Evolutionary conservation across 352 stramenopile genomes (phyloP).

Genomic region (Phytophthora podocarpi): DNA sequence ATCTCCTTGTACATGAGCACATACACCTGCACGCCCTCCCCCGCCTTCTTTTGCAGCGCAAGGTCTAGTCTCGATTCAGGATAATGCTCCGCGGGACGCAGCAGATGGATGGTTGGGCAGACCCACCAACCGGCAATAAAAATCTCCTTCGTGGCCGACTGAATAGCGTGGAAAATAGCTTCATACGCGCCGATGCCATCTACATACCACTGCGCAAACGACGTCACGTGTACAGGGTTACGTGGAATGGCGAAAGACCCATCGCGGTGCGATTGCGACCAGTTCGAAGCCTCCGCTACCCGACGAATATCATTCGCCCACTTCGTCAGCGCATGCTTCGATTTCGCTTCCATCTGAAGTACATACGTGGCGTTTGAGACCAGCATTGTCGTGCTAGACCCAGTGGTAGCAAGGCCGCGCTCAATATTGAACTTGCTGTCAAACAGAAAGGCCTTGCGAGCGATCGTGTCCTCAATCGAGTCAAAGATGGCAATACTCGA

Average conservation of each 20-base stretch:
- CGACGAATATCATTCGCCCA: constrained; percentile 89
- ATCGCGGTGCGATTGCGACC: constrained; percentile 80
- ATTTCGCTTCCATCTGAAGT: constrained; percentile 84
- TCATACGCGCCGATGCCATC: constrained; percentile 79
- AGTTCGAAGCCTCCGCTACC: constrained; percentile 66
- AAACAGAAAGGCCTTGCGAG: constrained; percentile 78
- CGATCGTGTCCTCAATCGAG: constrained; percentile 74
- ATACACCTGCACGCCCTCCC: constrained; percentile 89
- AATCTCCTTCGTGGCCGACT: constrained; percentile 79
- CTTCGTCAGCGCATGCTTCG: constrained; percentile 78
- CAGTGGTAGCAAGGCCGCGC: constrained; percentile 74
- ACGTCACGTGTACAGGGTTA: constrained; percentile 60
- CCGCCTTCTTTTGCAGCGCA: constrained; percentile 69
- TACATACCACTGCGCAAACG: constrained; percentile 82
- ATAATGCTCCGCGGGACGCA: constrained; percentile 61
- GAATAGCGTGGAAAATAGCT: constrained; percentile 74
- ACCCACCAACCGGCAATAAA: constrained; percentile 93
- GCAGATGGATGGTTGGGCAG: constrained; percentile 82
- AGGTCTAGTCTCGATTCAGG: constrained; percentile 73
- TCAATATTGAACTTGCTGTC: constrained; percentile 86
- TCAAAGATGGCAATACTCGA: constrained; percentile 81
- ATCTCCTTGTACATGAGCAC: constrained; percentile 94
- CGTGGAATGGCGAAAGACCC: constrained; percentile 82
- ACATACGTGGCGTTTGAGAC: constrained; percentile 87
- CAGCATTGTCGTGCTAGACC: constrained; percentile 77